Evolutionary conservation across 495 filamentous ascomycete genomes (phyloP), one percentile per base, ranked within the genome.

Genomic region (Penicillium daleae): DNA sequence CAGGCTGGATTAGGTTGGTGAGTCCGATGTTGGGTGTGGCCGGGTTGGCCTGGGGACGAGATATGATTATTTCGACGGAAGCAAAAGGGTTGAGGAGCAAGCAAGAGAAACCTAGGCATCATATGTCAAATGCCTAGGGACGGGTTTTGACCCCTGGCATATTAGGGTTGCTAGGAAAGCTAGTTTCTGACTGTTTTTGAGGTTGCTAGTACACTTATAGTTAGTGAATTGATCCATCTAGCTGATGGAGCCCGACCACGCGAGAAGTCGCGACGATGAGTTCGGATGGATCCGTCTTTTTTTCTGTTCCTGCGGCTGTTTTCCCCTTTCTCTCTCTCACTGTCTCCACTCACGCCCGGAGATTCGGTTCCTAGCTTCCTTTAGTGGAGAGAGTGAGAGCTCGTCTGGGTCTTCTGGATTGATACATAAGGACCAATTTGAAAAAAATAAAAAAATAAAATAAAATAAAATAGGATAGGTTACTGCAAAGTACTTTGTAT

Each of bases 231-330:
- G 55, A 40, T 51, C 35, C 56, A 56, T 61, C 56, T 58, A 32
- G 58, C 69, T 57, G 60, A 68, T 68, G 58, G 69, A 69, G 66
- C 66, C 64, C 60, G 60, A 68, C 68, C 69, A 71, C 69, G 69
- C 69, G 69, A 69, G 63, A 65, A 33, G 57, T 44, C 57, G n/a
- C 31, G 54, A 58, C 49, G 42, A 61, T 46, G 49, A 57, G 56
- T 63, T 69, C 71, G 66, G 71, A 70, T 64, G 60, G 61, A 70
- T 72, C 71, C 69, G 67, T 66, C 64, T 55, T 56, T 26, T 35
- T 9, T 40, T 66, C 59, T 66, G 69, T 68, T 66, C 70, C 71
- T 74, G 67, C 63, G 68, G 70, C 65, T 73, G 69, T 50, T 70
- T 57, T 56, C 59, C 56, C 35, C 19, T 26, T 50, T 52, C 61